These are phyloP conservation scores for Phytophthora fragariaefolia DNA, from an alignment of 352 stramenopile genomes.

Conservation along the genomic window DNA sequence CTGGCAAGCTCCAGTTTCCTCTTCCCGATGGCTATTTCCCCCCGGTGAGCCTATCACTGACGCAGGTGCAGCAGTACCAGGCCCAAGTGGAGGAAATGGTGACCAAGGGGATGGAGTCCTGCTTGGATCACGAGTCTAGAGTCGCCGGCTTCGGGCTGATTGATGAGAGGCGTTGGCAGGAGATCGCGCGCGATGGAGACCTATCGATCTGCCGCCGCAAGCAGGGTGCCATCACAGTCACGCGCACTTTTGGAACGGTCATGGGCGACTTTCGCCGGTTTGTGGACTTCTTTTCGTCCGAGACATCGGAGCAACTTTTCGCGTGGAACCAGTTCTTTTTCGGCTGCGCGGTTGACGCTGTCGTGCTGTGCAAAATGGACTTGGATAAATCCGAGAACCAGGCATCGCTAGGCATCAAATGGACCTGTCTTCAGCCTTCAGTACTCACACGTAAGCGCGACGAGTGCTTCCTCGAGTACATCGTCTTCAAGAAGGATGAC, in stretches of 20 bases:
- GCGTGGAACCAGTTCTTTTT: conserved; percentile 79
- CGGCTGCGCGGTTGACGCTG: conserved; percentile 66
- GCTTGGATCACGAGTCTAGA: conserved; percentile 37
- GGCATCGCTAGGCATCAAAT: conserved; percentile 80
- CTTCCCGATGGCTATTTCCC: conserved; percentile 54
- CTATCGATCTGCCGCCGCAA: conserved; percentile 43
- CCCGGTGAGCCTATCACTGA: conserved; percentile 34
- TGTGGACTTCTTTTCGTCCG: conserved; percentile 75
- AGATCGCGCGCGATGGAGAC: conserved; percentile 37
- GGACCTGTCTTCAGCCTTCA: conserved; percentile 68
- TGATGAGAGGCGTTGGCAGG: conserved; percentile 37
- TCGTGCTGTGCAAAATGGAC: conserved; percentile 72
- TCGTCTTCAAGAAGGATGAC: conserved; percentile 62
- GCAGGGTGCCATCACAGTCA: conserved; percentile 30
- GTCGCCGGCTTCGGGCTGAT: conserved; percentile 32
- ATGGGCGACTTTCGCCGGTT: conserved; percentile 60
- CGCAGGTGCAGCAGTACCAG: conserved; percentile 44
- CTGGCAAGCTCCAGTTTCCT: conserved; percentile 45
- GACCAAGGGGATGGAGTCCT: conserved; percentile 36
- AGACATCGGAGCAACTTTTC: conserved; percentile 65
- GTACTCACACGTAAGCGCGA: conserved; percentile 71
- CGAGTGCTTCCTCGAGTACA: conserved; percentile 81
- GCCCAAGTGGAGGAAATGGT: conserved; percentile 29
- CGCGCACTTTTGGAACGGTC: conserved; percentile 65
- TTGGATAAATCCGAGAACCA: conserved; percentile 48